Base-by-base conservation (phyloP, 768 basidiomycete species). In the Termitomyces sp. region DNA sequence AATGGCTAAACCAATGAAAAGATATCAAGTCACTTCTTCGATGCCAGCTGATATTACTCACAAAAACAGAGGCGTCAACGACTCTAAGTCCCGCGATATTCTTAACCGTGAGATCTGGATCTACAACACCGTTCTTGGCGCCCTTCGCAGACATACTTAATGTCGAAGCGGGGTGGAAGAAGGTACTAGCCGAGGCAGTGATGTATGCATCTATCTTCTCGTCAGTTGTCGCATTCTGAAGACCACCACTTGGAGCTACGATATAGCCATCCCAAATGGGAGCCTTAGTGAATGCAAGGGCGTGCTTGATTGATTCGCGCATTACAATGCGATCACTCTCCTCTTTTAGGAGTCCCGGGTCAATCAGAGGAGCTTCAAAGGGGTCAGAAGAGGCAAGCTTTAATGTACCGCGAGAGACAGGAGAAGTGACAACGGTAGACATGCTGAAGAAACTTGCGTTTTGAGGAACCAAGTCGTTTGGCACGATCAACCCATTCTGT, bases 61-160 rank as follows among this genome's bases (percentile, higher is more conserved):
- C 44, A 16, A 74, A 56, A 14, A 73, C 60, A 18, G 71, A 73
- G n/a, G 71, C 71, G 65, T 75, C 73, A 9, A 75, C 70, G 10
- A 75, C 64, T 26, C 74, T 63, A 9, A 75, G 59, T 32, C 71
- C 70, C 3, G 23, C 55, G 1, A 72, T 61, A 4, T 66, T 66
- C 58, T 72, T 74, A 9, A 75, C 67, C 38, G 26, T 67, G 10
- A 74, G 61, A 61, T 72, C 68, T 3, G 72, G 68, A 60, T 74
- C 67, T 3, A 72, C 69, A 28, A 74, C 73, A 4, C 72, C 74
- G 10, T 60, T 51, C 23, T 61, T 46, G 6, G 66, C 63, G n/a
- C 59, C 64, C 23, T 61, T 63, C 9, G 65, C 47, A 5, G 70
- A 67, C 70, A 74, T 74, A n/a, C 61, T 61, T 3, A 68, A 62